Conservation (phyloP, 2,329 filamentous ascomycete species). For the Curvularia verruculosa region DNA sequence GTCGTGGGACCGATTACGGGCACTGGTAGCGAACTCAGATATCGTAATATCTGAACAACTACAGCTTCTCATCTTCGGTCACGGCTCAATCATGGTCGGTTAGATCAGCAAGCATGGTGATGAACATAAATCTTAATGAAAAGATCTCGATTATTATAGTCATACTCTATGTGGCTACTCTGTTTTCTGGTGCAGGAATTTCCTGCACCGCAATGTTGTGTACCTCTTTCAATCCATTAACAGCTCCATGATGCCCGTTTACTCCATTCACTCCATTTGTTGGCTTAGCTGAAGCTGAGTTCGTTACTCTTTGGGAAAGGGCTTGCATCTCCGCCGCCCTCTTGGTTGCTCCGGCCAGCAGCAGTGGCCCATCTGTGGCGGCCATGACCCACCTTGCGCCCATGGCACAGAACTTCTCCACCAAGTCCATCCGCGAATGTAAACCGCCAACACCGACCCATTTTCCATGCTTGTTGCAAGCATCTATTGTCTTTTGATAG, state of each 20-base stretch:
- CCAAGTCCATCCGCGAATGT: constrained; percentile 50
- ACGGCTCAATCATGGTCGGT: background rate
- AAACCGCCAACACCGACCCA: constrained; percentile 52
- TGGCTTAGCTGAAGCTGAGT: background rate
- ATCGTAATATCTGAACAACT: background rate
- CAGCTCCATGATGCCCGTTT: background rate
- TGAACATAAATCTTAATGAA: background rate
- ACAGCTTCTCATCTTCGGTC: background rate
- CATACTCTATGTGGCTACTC: background rate
- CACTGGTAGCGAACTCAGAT: background rate
- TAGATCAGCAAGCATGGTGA: background rate
- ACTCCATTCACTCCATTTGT: background rate
- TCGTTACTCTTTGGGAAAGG: constrained; percentile 13
- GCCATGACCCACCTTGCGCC: constrained; percentile 51
- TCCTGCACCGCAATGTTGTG: background rate
- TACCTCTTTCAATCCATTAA: background rate
- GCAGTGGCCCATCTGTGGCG: constrained; percentile 45
- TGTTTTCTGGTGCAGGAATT: background rate
- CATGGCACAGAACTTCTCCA: constrained; percentile 50
- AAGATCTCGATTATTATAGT: background rate
- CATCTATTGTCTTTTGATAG: constrained; percentile 46
- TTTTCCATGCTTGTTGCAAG: constrained; percentile 50
- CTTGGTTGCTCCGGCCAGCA: constrained; percentile 49
- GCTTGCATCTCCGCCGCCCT: constrained; percentile 31
- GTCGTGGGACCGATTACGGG: background rate